Percentiles rank a stretch among this genome's conserved stretches.
Conservation (phyloP, 768 basidiomycete species). For the Phaffia australis region DNA sequence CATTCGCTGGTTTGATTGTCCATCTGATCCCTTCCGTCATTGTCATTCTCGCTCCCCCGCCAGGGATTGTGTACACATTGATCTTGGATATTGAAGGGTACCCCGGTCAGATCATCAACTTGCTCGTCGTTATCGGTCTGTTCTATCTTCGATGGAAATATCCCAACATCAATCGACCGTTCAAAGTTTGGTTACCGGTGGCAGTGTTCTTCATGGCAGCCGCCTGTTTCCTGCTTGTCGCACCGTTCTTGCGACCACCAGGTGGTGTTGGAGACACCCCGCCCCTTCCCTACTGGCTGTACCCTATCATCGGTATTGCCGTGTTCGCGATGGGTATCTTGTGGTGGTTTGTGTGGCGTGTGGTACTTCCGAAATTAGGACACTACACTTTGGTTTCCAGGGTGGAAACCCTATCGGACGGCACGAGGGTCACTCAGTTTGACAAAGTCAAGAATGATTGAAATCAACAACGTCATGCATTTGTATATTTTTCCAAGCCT, state of each 20-base stretch:
- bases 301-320: constrained; percentile 28
- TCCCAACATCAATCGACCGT: constrained; percentile 45
- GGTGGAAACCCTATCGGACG: constrained; percentile 7
- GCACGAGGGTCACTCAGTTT: constrained; percentile 8
- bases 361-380: constrained; percentile 10
- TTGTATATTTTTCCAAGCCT: too few species aligned
- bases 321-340: constrained; percentile 44
- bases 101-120: constrained; percentile 49
- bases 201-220: constrained; percentile 50
- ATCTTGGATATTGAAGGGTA: constrained; percentile 52
- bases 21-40: constrained; percentile 47
- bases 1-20: constrained; percentile 49
- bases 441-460: neutral
- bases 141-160: constrained; percentile 50
- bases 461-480: neutral
- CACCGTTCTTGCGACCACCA: constrained; percentile 49
- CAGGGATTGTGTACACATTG: constrained; percentile 48
- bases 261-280: constrained; percentile 52
- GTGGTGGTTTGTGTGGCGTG: constrained; percentile 17
- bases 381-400: constrained; percentile 2
- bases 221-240: constrained; percentile 47
- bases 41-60: constrained; percentile 22
- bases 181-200: constrained; percentile 53
- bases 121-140: constrained; percentile 46
- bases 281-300: constrained; percentile 42